Evolutionary conservation across 495 filamentous ascomycete genomes (phyloP), one percentile per base, ranked within the genome.

Genomic region (Neurospora sublineolata): DNA sequence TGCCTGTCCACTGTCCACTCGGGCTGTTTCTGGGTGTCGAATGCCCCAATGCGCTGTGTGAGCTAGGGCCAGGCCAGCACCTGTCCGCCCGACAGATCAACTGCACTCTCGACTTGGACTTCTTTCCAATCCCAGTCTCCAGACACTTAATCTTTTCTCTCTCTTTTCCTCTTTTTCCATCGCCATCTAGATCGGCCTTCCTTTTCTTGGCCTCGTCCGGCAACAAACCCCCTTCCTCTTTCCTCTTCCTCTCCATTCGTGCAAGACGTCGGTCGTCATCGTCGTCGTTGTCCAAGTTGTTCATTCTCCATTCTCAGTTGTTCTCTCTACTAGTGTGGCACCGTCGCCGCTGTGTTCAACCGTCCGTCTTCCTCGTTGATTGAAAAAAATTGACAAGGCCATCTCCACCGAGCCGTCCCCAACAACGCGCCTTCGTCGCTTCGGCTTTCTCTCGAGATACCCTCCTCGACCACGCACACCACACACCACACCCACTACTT

Each of bases 211-310:
- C 52, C 52, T 60, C 52, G 23, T 60, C 27, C 27, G 52, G 52
- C 52, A 60, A 60, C 23, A 60, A 42, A 6, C 27, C 23, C 75
- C 74, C 78, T 75, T 69, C 72, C 72, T 74, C 70, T 71, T 77
- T 81, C 79, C 79, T 82, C 83, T 74, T 79, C 77, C 78, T 81
- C 80, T 76, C 77, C 77, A 73, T 80, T 78, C 77, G 79, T 80
- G 76, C 77, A 74, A 76, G 75, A 71, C 75, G 73, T 46, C 70
- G 70, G 75, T 75, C 77, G 75, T 76, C 75, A 68, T 76, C 74
- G 64, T 71, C 71, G 74, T 75, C 78, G 77, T 75, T 71, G 72
- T 75, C 52, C 6, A 60, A 16, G 4, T 46, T 46, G 44, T 52
- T 27, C 4, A 23, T 30, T 58, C 23, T 60, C 52, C 6, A 60